Evolutionary conservation across 2,329 filamentous ascomycete species (phyloP), one percentile per base, ranked within the genome.

Genomic region (Pseudogymnoascus sp.): DNA sequence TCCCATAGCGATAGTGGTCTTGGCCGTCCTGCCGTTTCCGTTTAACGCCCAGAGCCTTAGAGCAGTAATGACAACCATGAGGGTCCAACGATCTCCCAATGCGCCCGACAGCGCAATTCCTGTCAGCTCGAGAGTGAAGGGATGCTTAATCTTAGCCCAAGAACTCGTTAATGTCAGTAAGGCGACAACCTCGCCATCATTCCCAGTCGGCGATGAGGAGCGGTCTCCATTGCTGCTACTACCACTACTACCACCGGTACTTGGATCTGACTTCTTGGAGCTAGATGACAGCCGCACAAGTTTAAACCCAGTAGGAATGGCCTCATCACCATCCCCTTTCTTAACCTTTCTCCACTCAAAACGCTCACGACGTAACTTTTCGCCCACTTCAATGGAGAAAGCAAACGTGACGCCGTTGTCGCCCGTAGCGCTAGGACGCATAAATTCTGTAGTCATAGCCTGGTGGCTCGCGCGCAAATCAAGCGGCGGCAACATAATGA

Each of bases 301-400:
- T 39, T 14, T 59, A 38, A 59, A 59, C 38, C 39, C 50, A 35
- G 28, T 39, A 39, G 61, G 57, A 62, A n/a, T 62, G 3, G 28
- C 60, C 39, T 43, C 20, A 2, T 65, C 64, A 25, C 59, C 62
- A 38, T 30, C 39, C 22, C 57, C 54, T 61, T 64, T 65, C 4
- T 57, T 61, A 12, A 66, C 60, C 18, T 63, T 64, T 20, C 62
- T 61, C 64, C 65, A 67, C 59, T 68, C 65, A 50, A 68, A 68
- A 30, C 39, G 28, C 50, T 62, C 62, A 28, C 66, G 64, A 9
- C 43, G 39, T 39, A 65, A 11, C 16, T 62, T 60, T 3, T 50
- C 8, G 16, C 58, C 61, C 3, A 64, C 58, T 33, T 67, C 65
- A 22, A 66, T 58, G 2, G 61, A 62, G 43, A 68, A 67, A 2